A percentile compares a stretch with the other conserved stretches of the same genome.
phyloP scores from a whole-genome alignment of 2,329 filamentous ascomycete species.

The Aspergillus pseudoglaucus region DNA sequence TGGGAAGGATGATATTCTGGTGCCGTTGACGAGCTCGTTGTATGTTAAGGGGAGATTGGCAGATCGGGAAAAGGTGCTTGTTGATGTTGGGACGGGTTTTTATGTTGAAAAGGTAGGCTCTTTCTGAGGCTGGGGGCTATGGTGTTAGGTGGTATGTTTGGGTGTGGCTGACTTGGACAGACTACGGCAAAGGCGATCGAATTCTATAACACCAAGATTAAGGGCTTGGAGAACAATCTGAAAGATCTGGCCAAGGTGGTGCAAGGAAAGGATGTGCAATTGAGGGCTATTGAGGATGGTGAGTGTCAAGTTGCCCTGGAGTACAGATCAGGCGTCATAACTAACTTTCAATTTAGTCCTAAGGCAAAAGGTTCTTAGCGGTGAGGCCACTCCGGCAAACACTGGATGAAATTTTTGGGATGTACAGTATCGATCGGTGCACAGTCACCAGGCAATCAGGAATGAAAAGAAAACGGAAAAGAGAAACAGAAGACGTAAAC shows the following conservation, averaged over 20 bases:
- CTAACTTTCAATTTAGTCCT: slow-evolving; percentile 35
- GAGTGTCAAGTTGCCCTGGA: slow-evolving; percentile 21
- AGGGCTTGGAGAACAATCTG: slow-evolving; percentile 58
- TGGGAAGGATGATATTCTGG: slow-evolving; percentile 56
- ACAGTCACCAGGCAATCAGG: not conserved
- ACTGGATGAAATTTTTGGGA: slow-evolving; percentile 12
- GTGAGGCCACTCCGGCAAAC: slow-evolving; percentile 30
- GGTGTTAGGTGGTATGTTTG: not conserved
- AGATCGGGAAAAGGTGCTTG: slow-evolving; percentile 69
- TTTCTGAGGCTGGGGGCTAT: not conserved
- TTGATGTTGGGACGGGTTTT: slow-evolving; percentile 91
- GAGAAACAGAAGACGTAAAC: not conserved
- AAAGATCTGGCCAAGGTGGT: slow-evolving; percentile 64
- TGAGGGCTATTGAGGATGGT: slow-evolving; percentile 86
- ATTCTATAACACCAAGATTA: slow-evolving; percentile 64
- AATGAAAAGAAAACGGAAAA: not conserved
- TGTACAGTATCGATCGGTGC: not conserved
- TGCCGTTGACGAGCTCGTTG: slow-evolving; percentile 90
- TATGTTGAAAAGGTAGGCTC: slow-evolving; percentile 76
- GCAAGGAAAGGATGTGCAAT: slow-evolving; percentile 71
- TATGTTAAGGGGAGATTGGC: slow-evolving; percentile 83
- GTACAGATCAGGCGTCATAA: not conserved
- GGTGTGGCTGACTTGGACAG: slow-evolving; percentile 19
- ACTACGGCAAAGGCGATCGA: slow-evolving; percentile 54
- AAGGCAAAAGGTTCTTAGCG: slow-evolving; percentile 47